Conservation (phyloP, 1,139 yeast genomes). For the Yamadazyma sp. region DNA sequence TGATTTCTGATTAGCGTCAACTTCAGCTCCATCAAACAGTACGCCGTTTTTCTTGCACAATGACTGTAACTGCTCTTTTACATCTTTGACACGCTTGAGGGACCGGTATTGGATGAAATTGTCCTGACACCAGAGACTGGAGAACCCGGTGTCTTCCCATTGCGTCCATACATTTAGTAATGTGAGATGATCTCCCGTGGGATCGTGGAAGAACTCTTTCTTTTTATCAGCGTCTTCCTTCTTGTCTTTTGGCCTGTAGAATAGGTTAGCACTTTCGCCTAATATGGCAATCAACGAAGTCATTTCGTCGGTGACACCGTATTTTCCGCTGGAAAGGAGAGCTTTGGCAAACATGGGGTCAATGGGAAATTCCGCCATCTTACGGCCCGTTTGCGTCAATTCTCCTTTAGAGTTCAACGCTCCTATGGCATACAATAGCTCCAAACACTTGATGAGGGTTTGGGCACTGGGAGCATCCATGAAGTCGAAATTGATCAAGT, state of each 20-base stretch:
- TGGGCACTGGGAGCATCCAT: conserved; percentile 82
- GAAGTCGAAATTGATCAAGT: conserved; percentile 80
- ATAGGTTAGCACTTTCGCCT: conserved; percentile 75
- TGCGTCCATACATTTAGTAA: conserved; percentile 71
- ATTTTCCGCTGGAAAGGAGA: conserved; percentile 59
- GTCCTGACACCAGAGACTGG: conserved; percentile 85
- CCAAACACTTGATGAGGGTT: conserved; percentile 73
- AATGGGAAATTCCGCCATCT: conserved; percentile 91
- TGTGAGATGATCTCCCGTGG: conserved; percentile 72
- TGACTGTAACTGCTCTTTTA: conserved; percentile 66
- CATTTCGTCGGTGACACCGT: conserved; percentile 63
- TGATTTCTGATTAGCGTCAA: conserved; percentile 20
- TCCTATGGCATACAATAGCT: conserved; percentile 78
- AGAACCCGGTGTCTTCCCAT: conserved; percentile 72
- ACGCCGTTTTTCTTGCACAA: conserved; percentile 65
- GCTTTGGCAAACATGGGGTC: conserved; percentile 88
- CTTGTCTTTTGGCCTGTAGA: conserved; percentile 72
- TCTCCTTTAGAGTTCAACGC: conserved; percentile 81
- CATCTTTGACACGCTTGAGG: conserved; percentile 65
- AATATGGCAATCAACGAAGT: conserved; percentile 76
- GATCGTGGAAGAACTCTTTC: conserved; percentile 51
- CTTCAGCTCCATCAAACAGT: conserved; percentile 4
- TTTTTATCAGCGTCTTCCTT: conserved; percentile 65
- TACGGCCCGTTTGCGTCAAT: conserved; percentile 74
- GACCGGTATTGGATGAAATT: conserved; percentile 77